phyloP scores from a whole-genome alignment of 1,284 basidiomycete genomes.

The Flammula alnicola region DNA sequence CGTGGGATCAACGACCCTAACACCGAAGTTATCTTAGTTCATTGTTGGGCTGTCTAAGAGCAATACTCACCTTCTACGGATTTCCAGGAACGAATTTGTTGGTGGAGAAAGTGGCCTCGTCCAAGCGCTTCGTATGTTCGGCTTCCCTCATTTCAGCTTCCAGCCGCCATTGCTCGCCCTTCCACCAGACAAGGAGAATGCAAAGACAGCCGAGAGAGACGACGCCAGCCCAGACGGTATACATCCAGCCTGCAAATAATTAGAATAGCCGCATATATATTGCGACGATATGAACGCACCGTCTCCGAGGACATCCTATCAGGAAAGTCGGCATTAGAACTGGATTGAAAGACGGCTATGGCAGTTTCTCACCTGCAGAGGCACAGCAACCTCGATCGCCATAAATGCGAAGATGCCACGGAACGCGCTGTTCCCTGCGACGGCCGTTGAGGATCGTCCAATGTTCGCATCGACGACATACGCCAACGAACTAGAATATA shows the following conservation, averaged over 20 bases:
- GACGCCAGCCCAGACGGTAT: conserved; percentile 72
- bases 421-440: conserved; percentile 73
- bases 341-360: not conserved
- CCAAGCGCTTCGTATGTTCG: conserved; percentile 1
- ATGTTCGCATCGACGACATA: conserved; percentile 81
- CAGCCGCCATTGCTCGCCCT: conserved; percentile 50
- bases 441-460: conserved; percentile 72
- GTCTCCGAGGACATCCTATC: conserved; percentile 45
- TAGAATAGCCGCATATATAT: not conserved
- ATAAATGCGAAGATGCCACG: conserved; percentile 74
- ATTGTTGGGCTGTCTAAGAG: not conserved
- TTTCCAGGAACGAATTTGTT: conserved; percentile 3
- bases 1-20: no score
- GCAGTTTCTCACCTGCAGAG: conserved; percentile 55
- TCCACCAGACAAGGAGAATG: conserved; percentile 55
- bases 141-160: conserved; percentile 40
- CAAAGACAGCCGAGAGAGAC: conserved; percentile 56
- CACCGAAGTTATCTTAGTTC: no score
- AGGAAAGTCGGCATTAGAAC: not conserved
- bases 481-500: conserved; percentile 72
- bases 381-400: conserved; percentile 70
- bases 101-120: conserved; percentile 2
- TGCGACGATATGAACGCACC: conserved; percentile 28
- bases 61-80: no score
- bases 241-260: conserved; percentile 61